Base-by-base conservation (phyloP, 176 grass and related monocot genomes). In the Oryza australiensis region DNA sequence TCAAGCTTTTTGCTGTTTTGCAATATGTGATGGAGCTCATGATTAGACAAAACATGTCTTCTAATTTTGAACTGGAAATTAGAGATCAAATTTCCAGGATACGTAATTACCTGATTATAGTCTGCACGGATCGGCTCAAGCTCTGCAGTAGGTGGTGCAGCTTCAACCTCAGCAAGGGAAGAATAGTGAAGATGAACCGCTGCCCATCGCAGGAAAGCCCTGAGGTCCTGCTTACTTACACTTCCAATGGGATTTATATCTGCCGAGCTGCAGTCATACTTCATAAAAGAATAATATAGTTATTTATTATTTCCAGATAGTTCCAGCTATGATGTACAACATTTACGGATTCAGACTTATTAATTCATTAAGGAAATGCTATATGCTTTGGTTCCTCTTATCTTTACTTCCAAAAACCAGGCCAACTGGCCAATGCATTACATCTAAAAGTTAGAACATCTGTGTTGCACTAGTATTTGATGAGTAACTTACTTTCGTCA, bases 201-300 rank as follows among this genome's bases (percentile, higher is more conserved):
- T 72, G 90, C 85, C 95, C 95, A 98, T 46, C 90, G 86, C 68
- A 98, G 87, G 77, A 98, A 98, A 79, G 92, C 73, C 57, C 95
- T 90, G 41, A 98, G 89, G 60, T 98, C 95, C 70, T 98, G 92
- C 87, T 98, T 95, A 64, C 92, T 98, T 70, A 98, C 79, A 93
- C 95, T 98, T 72, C 96, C 96, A 12, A 98, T 98, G 42, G 96
- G 96, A 46, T 98, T 98, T 86, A 98, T 89, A 89, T 99, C 96
- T 2, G 96, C 96, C 7, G 93, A 92, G 80, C 96, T 95, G 89
- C 96, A 99, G 78, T 99, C 96, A 87, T 99, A 99, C 96, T 99
- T 84, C 16, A n/a, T 12, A 82, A 45, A 86, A 76, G 16, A 64
- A 76, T 77, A 76, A 27, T 15, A 35, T 34, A 24, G 5, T 53